Evolutionary conservation across 108 stramenopile species (phyloP).

Genomic region (Cyclostephanos tholiformis): DNA sequence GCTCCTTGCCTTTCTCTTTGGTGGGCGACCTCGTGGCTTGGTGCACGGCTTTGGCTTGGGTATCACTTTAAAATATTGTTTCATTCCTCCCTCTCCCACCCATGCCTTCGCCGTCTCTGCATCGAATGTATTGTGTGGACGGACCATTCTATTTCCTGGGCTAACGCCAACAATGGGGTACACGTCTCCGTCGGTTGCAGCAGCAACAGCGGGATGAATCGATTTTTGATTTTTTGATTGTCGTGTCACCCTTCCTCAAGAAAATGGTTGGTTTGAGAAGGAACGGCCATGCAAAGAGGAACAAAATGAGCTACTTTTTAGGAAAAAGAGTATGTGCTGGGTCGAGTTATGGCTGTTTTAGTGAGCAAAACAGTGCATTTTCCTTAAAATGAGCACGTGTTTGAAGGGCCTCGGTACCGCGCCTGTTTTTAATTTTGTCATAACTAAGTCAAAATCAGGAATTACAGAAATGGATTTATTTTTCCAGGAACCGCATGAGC

Average conservation of each 20-base stretch:
- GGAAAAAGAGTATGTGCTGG: not conserved
- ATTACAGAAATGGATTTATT: not conserved
- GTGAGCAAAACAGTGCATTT: constrained; percentile 3
- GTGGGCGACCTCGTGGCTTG: constrained; percentile 2
- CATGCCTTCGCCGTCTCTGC: not conserved
- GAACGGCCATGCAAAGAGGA: not conserved
- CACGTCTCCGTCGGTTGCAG: no score
- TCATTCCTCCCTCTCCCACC: not conserved
- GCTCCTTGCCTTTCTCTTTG: not conserved
- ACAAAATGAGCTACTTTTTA: not conserved
- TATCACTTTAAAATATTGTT: constrained; percentile 1
- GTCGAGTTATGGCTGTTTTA: not conserved
- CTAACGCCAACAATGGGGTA: no score
- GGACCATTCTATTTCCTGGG: not conserved
- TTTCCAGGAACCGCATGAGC: no score
- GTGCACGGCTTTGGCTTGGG: constrained; percentile 2
- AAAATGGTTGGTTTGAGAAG: not conserved
- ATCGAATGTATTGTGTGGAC: constrained; percentile 5
- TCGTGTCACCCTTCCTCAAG: not conserved
- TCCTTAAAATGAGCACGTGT: not conserved
- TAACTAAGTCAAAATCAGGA: not conserved
- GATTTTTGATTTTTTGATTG: not conserved
- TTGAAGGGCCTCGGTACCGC: not conserved
- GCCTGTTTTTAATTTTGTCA: not conserved
- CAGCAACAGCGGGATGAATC: no score